A percentile compares a stretch with the other conserved stretches of the same genome.
phyloP scores from a whole-genome alignment of 768 basidiomycete species.

The Mycena filopes region DNA sequence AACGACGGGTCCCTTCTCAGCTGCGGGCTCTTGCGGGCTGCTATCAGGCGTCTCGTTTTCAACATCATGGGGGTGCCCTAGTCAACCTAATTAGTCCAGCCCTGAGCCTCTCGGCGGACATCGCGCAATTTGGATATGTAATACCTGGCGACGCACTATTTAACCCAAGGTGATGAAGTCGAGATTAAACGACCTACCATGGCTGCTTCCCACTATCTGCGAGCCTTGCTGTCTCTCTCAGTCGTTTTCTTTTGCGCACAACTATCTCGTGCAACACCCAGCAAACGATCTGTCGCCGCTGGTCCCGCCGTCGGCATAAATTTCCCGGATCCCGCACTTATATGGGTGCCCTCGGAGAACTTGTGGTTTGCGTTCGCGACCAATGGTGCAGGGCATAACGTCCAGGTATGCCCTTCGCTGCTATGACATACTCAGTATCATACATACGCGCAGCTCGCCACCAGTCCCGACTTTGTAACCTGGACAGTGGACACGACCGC shows the following conservation, averaged over 20 bases:
- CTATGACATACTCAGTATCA: not conserved
- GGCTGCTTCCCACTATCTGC: not conserved
- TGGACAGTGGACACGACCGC: constrained; percentile 26
- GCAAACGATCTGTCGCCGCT: constrained; percentile 5
- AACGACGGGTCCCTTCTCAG: too few species aligned
- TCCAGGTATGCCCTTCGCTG: constrained; percentile 7
- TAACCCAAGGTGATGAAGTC: not conserved
- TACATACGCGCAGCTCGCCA: not conserved
- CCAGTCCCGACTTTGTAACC: constrained; percentile 28
- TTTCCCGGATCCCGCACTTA: constrained; percentile 31
- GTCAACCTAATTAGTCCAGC: too few species aligned
- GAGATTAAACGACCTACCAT: not conserved
- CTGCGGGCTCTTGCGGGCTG: too few species aligned
- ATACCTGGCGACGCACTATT: too few species aligned
- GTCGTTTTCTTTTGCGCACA: not conserved
- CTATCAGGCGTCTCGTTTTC: too few species aligned
- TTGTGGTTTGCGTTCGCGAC: constrained; percentile 24
- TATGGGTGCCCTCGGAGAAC: constrained; percentile 24
- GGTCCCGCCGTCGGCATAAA: constrained; percentile 22
- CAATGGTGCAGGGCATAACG: constrained; percentile 4
- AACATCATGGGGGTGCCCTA: too few species aligned
- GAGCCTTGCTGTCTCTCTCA: not conserved
- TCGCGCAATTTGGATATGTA: too few species aligned
- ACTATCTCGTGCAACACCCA: not conserved
- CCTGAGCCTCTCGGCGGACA: too few species aligned